A percentile compares a stretch with the other conserved stretches of the same genome.
Conservation (phyloP, 1,284 basidiomycete genomes). For the Porodaedalea pini region DNA sequence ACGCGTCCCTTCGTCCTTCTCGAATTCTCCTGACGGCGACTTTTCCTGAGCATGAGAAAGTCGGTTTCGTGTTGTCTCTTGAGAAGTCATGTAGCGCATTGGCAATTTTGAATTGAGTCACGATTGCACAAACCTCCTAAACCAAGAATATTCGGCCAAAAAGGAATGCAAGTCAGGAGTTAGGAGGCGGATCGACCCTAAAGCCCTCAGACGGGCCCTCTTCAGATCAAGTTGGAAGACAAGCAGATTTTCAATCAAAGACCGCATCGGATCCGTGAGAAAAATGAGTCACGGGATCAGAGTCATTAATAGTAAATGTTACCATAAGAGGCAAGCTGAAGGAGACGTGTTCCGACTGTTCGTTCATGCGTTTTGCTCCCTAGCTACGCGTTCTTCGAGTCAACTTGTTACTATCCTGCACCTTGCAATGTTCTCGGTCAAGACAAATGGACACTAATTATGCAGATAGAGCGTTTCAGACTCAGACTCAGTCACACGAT, state of each 20-base stretch:
- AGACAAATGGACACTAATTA: slow-evolving; percentile 14
- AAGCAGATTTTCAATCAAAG: neutral
- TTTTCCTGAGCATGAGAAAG: no score
- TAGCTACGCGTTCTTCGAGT: neutral
- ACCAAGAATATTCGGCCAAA: neutral
- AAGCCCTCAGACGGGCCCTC: neutral
- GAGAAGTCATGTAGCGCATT: no score
- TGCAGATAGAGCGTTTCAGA: neutral
- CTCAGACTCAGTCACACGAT: neutral
- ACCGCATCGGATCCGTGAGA: no score
- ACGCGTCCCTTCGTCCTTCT: no score
- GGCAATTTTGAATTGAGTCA: no score
- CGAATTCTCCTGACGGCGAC: no score
- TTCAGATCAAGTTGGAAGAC: no score
- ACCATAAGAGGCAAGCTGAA: neutral
- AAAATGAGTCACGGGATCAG: neutral
- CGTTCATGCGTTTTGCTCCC: no score
- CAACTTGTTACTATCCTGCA: neutral
- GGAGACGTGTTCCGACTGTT: neutral
- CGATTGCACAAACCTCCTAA: neutral
- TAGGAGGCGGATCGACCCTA: neutral
- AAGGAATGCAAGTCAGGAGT: neutral
- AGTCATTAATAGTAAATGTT: neutral
- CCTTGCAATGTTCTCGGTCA: slow-evolving; percentile 14
- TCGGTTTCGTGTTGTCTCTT: no score